phyloP scores from a whole-genome alignment of 2,329 filamentous ascomycete species.

The Paracorniculantispora psalliotae region DNA sequence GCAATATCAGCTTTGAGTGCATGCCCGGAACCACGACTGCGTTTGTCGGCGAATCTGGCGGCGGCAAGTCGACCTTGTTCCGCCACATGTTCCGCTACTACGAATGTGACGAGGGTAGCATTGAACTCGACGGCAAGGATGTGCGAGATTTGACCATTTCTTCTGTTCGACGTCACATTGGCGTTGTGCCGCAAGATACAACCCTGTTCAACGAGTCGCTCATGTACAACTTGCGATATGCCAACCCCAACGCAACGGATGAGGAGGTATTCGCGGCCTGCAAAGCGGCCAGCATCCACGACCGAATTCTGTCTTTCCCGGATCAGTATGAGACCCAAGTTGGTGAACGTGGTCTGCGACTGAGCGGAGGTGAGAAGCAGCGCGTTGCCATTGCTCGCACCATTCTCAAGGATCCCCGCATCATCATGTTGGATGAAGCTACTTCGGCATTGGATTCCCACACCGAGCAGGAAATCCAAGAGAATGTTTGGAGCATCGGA shows the following conservation, averaged over 20 bases:
- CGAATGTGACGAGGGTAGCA: slow-evolving; percentile 73
- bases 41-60: slow-evolving; percentile 92
- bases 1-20: slow-evolving; percentile 80
- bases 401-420: slow-evolving; percentile 84
- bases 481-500: slow-evolving; percentile 75
- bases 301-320: slow-evolving; percentile 84
- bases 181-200: slow-evolving; percentile 94
- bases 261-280: slow-evolving; percentile 80
- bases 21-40: slow-evolving; percentile 88
- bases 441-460: slow-evolving; percentile 88
- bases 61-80: slow-evolving; percentile 95
- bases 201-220: slow-evolving; percentile 90
- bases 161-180: slow-evolving; percentile 85
- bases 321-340: slow-evolving; percentile 87
- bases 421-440: slow-evolving; percentile 90
- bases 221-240: slow-evolving; percentile 93
- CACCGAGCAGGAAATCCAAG: slow-evolving; percentile 89
- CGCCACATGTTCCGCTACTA: slow-evolving; percentile 96
- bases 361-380: slow-evolving; percentile 91
- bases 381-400: slow-evolving; percentile 89
- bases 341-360: slow-evolving; percentile 78
- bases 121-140: slow-evolving; percentile 78
- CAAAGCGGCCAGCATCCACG: slow-evolving; percentile 82
- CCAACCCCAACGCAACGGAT: slow-evolving; percentile 73
- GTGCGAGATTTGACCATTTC: slow-evolving; percentile 87